Evolutionary conservation across 1,284 basidiomycete genomes (phyloP), one percentile per base, ranked within the genome.

Genomic region (Grifola frondosa): DNA sequence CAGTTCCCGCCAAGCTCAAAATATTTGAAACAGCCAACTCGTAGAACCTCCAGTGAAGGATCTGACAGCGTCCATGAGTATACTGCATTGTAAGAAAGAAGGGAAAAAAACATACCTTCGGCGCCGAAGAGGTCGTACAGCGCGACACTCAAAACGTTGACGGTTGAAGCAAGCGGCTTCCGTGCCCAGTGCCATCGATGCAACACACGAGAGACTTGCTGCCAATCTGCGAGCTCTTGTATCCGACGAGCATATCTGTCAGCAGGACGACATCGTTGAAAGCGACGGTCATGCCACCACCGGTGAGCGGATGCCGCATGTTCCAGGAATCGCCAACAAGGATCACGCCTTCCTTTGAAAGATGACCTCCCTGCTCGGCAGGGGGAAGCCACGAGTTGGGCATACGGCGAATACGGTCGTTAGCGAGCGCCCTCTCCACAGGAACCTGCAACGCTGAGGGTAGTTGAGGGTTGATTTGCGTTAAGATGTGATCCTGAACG

Each of bases 231-330:
- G 23, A 84, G 63, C 47, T 81, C 69, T 3, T 66, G 53, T 4
- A 81, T 63, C 68, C 64, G 1, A 69, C 64, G 0, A 96, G 68
- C 46, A 90, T 68, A 21, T 80, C 69, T 0, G 81, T 76, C 8
- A 97, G 73, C 16, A 89, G 60, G 13, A 92, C 83, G 12, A 88
- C 87, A 55, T 97, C 94, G 60, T 84, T 77, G 43, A 97, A 73
- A 2, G 91, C 92, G 31, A 96, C 93, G 1, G 91, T 94, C 94
- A 97, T 97, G 6, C 94, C 94, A 15, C 92, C 96, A 9, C 97
- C 97, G 0, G 96, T 99, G 10, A 99, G 75, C 0, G 97, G 96
- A 67, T 99, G 97, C 1, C 97, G 88, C 95, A 99, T 99, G 65
- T 99, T 99, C 88, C 94, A 96, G 1, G 96, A 86, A 64, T 99